Base-by-base conservation (phyloP, 345 rosid species). In the Euclidium syriacum region DNA sequence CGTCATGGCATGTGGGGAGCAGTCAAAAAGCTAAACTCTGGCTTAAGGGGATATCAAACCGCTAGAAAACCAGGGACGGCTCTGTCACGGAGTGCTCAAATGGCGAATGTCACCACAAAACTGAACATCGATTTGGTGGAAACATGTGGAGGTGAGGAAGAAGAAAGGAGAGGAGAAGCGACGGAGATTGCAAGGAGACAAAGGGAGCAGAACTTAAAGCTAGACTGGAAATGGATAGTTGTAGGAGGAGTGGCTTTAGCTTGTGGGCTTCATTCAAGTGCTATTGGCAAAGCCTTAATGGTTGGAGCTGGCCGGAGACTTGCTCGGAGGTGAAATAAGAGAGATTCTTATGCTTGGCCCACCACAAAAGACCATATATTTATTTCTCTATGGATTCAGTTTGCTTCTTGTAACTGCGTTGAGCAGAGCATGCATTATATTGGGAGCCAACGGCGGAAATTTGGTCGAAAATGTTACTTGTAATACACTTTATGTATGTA, bases 1-100 rank as follows among this genome's bases (percentile, higher is more conserved):
- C 88, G 97, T 7, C 99, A 85, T 62, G 99, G 92, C 51, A 90
- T 90, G 97, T 94, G 99, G 99, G 98, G 97, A 65, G 81, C 96
- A 0, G 85, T 87, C 39, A 94, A 86, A 79, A 94, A 90, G 71
- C 70, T 90, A 55, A 89, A 90, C 71, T 78, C 86, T 0, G 96
- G 96, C 26, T 63, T 94, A 81, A 81, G 96, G 70, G 87, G 85
- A 0, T 94, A 90, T 77, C 97, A 90, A 78, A 77, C 76, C n/a
- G 87, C 82, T 6, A 73, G 90, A 71, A 83, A 78, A 77, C 19
- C 75, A 9, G 91, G 81, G 22, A 33, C 72, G 8, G 38, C 83
- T 67, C 62, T 90, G 17, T 86, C 99, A n/a, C 73, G 89, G 73
- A 72, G 83, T 8, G 90, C 88, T 1, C 75, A 74, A 7, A 80